Percentiles rank a stretch among this genome's conserved stretches.
Conservation (phyloP, 1,284 basidiomycete species). For the Boletus semigastroideus region DNA sequence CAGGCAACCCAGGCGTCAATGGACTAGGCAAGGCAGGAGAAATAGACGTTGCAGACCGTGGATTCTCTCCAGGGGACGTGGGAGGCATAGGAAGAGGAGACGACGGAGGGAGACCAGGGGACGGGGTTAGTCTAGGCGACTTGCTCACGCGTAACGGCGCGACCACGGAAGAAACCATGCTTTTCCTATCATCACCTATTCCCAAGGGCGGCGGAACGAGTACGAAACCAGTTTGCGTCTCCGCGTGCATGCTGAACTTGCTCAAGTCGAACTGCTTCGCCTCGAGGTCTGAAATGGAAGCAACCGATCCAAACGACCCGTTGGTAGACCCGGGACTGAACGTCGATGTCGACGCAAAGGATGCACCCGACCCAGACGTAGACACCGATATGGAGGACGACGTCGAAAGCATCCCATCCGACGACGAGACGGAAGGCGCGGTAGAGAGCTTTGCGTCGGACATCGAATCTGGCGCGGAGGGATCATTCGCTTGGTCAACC, state of each 20-base stretch:
- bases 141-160: constrained; percentile 29
- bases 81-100: constrained; percentile 15
- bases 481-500: constrained; percentile 2
- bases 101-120: constrained; percentile 19
- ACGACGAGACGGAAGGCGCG: constrained; percentile 2
- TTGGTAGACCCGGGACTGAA: constrained; percentile 6
- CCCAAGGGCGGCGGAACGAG: constrained; percentile 26
- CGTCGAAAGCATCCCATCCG: constrained; percentile 10
- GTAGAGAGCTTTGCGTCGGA: constrained; percentile 1
- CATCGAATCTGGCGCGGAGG: constrained; percentile 4
- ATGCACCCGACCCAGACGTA: constrained; percentile 11
- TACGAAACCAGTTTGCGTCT: constrained; percentile 16
- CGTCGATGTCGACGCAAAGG: constrained; percentile 16
- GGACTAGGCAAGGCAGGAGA: constrained; percentile 23
- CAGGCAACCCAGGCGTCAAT: constrained; percentile 9
- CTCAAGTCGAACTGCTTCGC: constrained; percentile 18
- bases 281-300: constrained; percentile 28
- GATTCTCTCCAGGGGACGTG: constrained; percentile 3
- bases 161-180: constrained; percentile 10
- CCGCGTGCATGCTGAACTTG: constrained; percentile 8
- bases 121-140: constrained; percentile 22
- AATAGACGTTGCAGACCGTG: background rate
- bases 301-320: constrained; percentile 21
- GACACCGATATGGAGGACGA: constrained; percentile 14
- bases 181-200: constrained; percentile 11